Evolutionary conservation across 345 rosid species (phyloP).

Genomic region (Citrus unshiu): DNA sequence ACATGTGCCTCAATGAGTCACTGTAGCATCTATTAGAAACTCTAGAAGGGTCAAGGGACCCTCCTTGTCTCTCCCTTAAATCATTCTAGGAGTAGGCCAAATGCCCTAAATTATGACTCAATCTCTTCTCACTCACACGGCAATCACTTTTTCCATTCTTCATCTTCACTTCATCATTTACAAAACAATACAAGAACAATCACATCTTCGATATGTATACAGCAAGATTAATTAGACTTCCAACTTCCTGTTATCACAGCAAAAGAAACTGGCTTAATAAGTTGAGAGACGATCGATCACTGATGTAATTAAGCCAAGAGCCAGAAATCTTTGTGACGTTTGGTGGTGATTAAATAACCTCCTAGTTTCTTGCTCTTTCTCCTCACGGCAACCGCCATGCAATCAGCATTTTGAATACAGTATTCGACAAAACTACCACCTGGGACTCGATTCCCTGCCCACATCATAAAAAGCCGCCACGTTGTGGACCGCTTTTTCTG

Average conservation of each 20-base stretch:
- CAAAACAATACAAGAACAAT: constrained; percentile 20
- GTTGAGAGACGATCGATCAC: background rate
- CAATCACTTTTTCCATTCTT: constrained; percentile 6
- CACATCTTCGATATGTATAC: background rate
- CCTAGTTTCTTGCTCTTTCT: constrained; percentile 79
- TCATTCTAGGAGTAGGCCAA: background rate
- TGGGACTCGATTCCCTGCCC: constrained; percentile 47
- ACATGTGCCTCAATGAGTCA: constrained; percentile 1
- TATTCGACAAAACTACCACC: constrained; percentile 70
- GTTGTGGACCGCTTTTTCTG: constrained; percentile 70
- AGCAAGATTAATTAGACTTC: background rate
- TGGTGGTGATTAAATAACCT: constrained; percentile 90
- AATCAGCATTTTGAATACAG: constrained; percentile 76
- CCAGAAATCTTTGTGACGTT: constrained; percentile 96
- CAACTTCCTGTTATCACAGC: background rate
- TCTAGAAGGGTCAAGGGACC: constrained; percentile 17
- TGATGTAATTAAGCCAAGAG: constrained; percentile 55
- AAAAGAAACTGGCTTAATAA: background rate
- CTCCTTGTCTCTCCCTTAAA: constrained; percentile 12
- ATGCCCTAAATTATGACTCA: constrained; percentile 20
- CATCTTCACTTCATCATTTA: constrained; percentile 26
- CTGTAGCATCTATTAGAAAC: constrained; percentile 10
- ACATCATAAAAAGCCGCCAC: constrained; percentile 78
- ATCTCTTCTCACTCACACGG: constrained; percentile 16
- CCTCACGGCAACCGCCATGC: constrained; percentile 92